Percentiles rank a stretch among this genome's conserved stretches.
phyloP scores from a whole-genome alignment of 2,329 filamentous ascomycete genomes.

The Aspergillus hiratsukae region DNA sequence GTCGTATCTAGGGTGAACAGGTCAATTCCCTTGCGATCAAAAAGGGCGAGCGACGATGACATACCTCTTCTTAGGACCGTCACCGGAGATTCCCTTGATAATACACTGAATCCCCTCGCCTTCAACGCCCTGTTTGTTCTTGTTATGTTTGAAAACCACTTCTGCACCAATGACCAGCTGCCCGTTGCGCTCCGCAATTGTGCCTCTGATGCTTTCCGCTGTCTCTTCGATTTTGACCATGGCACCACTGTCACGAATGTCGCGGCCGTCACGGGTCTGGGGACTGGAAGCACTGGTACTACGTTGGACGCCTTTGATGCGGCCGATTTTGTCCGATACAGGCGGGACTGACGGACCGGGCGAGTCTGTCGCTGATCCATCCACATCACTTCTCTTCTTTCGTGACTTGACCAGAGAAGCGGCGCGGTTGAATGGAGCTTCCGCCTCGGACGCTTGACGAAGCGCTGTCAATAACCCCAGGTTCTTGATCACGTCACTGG shows the following conservation, averaged over 20 bases:
- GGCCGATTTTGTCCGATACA: constrained; percentile 39
- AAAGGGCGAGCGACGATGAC: constrained; percentile 9
- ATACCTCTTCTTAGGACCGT: constrained; percentile 64
- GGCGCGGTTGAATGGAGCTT: constrained; percentile 37
- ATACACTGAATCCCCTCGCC: constrained; percentile 66
- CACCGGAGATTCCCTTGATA: constrained; percentile 69
- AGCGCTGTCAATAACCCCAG: constrained; percentile 46
- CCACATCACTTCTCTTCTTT: constrained; percentile 44
- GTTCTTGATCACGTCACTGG: constrained; percentile 49
- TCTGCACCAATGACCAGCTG: constrained; percentile 45
- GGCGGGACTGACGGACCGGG: constrained; percentile 39
- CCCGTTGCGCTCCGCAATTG: constrained; percentile 41
- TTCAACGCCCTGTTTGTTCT: constrained; percentile 48
- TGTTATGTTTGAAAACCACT: constrained; percentile 49
- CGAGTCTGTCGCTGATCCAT: constrained; percentile 42
- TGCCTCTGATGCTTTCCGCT: constrained; percentile 39
- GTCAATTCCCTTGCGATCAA: constrained; percentile 10
- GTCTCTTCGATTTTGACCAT: constrained; percentile 43
- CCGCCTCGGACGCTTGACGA: constrained; percentile 45
- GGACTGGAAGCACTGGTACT: constrained; percentile 42
- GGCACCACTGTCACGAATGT: constrained; percentile 28
- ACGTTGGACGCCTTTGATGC: constrained; percentile 40
- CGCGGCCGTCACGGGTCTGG: constrained; percentile 35
- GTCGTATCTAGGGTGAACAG: constrained; percentile 55
- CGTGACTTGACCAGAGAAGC: constrained; percentile 40